Conservation (phyloP, 192 early-diverging fungal species). For the Obelidium mucronatum region DNA sequence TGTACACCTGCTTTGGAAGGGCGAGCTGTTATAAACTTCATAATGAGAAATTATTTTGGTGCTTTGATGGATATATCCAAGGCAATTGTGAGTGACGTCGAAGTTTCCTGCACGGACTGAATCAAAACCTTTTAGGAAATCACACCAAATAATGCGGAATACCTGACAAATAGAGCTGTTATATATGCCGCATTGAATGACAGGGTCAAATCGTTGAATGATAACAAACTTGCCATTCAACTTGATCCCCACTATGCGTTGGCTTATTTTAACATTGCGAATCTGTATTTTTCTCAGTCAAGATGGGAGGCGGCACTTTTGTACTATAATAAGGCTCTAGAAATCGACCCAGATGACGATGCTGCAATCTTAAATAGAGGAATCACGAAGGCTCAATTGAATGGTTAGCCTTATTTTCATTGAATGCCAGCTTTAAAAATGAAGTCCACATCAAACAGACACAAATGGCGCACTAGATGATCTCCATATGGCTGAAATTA, state of each 20-base stretch:
- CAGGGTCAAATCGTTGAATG: conserved; percentile 54
- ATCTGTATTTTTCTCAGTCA: conserved; percentile 58
- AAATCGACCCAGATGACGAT: conserved; percentile 39
- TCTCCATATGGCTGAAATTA: conserved; percentile 37
- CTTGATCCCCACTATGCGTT: conserved; percentile 52
- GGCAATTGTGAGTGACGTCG: conserved; percentile 48
- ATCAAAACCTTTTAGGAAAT: conserved; percentile 43
- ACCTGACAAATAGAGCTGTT: conserved; percentile 58
- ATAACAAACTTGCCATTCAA: conserved; percentile 60
- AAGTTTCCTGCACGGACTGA: not conserved
- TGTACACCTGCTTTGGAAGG: conserved; percentile 64
- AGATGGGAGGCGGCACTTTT: conserved; percentile 54
- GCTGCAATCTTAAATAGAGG: conserved; percentile 56
- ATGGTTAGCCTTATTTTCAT: conserved; percentile 29
- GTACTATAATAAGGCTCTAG: conserved; percentile 46
- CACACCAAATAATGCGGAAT: conserved; percentile 52
- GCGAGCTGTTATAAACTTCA: conserved; percentile 52
- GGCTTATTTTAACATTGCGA: conserved; percentile 58
- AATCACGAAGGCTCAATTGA: conserved; percentile 53
- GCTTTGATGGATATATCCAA: conserved; percentile 60
- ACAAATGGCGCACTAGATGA: conserved; percentile 46
- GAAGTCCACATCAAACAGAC: conserved; percentile 29
- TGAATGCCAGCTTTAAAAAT: not conserved
- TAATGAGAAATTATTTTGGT: conserved; percentile 54
- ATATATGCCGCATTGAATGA: conserved; percentile 58